Conservation (phyloP, 2,329 filamentous ascomycete species). For the Geosmithia morbida region DNA sequence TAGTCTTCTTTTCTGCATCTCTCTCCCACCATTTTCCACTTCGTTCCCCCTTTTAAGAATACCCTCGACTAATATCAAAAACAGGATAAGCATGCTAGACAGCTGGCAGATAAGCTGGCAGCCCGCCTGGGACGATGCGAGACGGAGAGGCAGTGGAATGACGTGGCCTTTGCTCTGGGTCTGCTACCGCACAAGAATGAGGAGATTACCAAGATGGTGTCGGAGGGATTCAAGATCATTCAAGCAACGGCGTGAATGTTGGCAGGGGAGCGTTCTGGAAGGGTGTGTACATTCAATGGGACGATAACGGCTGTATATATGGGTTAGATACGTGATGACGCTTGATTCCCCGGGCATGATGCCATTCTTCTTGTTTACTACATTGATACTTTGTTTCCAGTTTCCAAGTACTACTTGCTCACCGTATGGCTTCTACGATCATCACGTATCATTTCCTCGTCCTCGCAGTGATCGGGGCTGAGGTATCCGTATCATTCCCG, state of each 20-base stretch:
- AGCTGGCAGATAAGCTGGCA: slow-evolving; percentile 83
- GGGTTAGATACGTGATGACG: not conserved
- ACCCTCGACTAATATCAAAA: slow-evolving; percentile 5
- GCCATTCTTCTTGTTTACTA: not conserved
- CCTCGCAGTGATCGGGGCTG: too few species aligned
- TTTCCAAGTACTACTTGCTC: not conserved
- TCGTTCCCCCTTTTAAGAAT: too few species aligned
- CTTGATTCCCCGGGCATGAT: not conserved
- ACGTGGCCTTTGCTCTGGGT: slow-evolving; percentile 84
- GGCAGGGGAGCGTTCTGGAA: too few species aligned
- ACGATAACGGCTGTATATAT: not conserved
- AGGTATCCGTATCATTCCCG: too few species aligned
- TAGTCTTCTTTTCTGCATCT: slow-evolving; percentile 13
- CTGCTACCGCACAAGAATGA: slow-evolving; percentile 88
- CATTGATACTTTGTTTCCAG: not conserved
- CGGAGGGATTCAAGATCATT: slow-evolving; percentile 63
- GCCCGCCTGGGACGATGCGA: slow-evolving; percentile 76
- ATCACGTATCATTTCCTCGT: too few species aligned
- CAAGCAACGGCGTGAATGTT: slow-evolving; percentile 37
- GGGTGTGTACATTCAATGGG: not conserved
- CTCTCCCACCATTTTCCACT: not conserved
- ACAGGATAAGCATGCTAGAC: slow-evolving; percentile 92
- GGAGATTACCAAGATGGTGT: slow-evolving; percentile 64
- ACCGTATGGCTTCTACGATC: too few species aligned
- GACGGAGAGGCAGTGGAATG: slow-evolving; percentile 91